Evolutionary conservation across 2,329 filamentous ascomycete species (phyloP), one percentile per base, ranked within the genome.

Genomic region (Rhexocercosporidium sp.): DNA sequence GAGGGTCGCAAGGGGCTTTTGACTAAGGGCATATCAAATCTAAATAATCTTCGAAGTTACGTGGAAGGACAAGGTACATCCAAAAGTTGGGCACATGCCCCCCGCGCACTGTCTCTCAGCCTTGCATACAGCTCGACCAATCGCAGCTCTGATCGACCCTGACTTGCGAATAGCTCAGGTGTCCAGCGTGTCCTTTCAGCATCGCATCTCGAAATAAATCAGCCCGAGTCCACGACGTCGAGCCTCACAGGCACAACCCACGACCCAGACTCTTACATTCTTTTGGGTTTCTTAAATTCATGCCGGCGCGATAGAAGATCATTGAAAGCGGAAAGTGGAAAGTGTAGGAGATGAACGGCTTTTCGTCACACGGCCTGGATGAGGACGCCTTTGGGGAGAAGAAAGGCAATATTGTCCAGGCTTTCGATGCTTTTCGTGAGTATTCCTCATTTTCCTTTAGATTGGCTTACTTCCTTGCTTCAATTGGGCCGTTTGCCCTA

Each of bases 371-470:
- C 73, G 84, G 84, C 72, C 86, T 94, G 74, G 86, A 94, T 76
- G 94, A 97, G 75, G 91, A 92, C 79, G 83, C 88, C 71, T 97
- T 97, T 82, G 92, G 88, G 76, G 90, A 92, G 74, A 90, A 90
- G 77, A 84, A 84, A 66, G 85, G 87, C 65, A 84, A 81, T 79
- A 86, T 90, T 66, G 88, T 97, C 76, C 90, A 90, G 80, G 94
- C 95, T 67, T 99, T 99, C 81, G 96, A 99, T 83, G 95, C 94
- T 72, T 99, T 99, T 79, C 95, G 94, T 97, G 87, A 78, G 92
- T 85, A 74, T 46, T 22, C n/a, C 18, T 37, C n/a, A 4, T n/a
- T 29, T 9, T 20, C 6, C 25, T 44, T 37, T 25, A 6, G 4
- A 37, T 18, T 18, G 1, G 7, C 18, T 25, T 44, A 9, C 47